Evolutionary conservation across 2,329 filamentous ascomycete genomes (phyloP), one percentile per base, ranked within the genome.

Genomic region (Cercospora sp.): DNA sequence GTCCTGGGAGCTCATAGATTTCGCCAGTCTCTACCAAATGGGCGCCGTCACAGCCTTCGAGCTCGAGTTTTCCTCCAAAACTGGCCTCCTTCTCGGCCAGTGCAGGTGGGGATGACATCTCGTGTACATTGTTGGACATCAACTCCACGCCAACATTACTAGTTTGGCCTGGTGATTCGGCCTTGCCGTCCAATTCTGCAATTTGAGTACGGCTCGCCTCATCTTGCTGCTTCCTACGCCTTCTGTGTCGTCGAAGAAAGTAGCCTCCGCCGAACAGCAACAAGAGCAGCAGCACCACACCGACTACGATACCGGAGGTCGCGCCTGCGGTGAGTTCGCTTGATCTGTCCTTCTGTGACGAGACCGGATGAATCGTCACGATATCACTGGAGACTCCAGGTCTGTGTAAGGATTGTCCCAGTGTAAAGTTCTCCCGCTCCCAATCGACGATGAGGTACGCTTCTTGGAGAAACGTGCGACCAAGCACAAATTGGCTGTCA

Each of bases 391-490:
- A 61, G 1, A 67, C 64, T 23, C 64, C 64, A 16, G 58, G 62
- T 5, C 42, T 57, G 18, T 68, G 67, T 31, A 60, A 59, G 3
- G 67, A 60, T 58, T 65, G 65, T 12, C 60, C 66, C 23, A 72
- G 31, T 2, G 65, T 72, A 42, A 72, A 72, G 13, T 59, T 65
- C 18, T 55, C 20, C 3, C 66, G 60, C 20, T 71, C 67, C 62
- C 69, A 71, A 61, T 72, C 69, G 9, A 69, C 69, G 2, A 71
- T 51, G 18, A 72, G 30, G 48, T 72, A 77, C 16, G 76, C 76
- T 60, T 75, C 75, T 66, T 78, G 75, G 31, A 77, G 63, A 51
- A 78, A 75, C 0, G 70, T 70, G 0, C 76, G 71, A 7, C 76
- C 76, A 12, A 77, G 72, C 2, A 72, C 73, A 60, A 74, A 73